Conservation (phyloP, 2,329 filamentous ascomycete genomes). For the Cordyceps cateniannulata region DNA sequence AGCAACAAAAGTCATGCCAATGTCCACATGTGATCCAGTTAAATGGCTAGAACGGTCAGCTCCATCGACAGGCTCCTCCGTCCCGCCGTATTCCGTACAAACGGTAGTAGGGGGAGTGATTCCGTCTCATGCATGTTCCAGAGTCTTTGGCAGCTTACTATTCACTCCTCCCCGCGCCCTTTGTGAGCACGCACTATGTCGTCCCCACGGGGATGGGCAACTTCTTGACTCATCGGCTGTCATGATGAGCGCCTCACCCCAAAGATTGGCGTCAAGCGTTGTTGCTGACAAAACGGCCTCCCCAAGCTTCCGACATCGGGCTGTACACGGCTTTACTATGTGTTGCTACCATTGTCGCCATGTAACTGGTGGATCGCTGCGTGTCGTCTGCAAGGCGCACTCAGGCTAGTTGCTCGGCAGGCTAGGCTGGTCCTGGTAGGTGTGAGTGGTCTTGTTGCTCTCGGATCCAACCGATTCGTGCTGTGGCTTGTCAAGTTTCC, state of each 20-base stretch:
- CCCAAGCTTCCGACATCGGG: not conserved
- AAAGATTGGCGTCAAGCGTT: not conserved
- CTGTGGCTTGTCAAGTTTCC: not conserved
- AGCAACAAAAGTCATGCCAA: not conserved
- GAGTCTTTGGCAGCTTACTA: not conserved
- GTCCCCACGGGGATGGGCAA: not conserved
- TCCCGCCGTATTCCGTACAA: not conserved
- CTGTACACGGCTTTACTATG: not conserved
- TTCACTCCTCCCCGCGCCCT: too few species aligned
- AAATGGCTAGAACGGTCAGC: not conserved
- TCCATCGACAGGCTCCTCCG: not conserved
- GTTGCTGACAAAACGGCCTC: not conserved
- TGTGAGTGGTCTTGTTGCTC: not conserved
- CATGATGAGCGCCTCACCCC: not conserved
- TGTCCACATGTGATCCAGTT: not conserved
- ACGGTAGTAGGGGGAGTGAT: not conserved
- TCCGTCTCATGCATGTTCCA: not conserved
- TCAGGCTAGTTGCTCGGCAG: not conserved
- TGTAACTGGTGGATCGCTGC: not conserved
- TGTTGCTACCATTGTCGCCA: not conserved
- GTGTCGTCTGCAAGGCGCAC: constrained; percentile 3
- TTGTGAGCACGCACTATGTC: not conserved
- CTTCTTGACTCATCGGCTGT: not conserved
- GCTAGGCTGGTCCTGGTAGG: not conserved
- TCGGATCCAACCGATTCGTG: constrained; percentile 5